Evolutionary conservation across 495 filamentous ascomycete genomes (phyloP).

Genomic region (Penicillium arizonense): DNA sequence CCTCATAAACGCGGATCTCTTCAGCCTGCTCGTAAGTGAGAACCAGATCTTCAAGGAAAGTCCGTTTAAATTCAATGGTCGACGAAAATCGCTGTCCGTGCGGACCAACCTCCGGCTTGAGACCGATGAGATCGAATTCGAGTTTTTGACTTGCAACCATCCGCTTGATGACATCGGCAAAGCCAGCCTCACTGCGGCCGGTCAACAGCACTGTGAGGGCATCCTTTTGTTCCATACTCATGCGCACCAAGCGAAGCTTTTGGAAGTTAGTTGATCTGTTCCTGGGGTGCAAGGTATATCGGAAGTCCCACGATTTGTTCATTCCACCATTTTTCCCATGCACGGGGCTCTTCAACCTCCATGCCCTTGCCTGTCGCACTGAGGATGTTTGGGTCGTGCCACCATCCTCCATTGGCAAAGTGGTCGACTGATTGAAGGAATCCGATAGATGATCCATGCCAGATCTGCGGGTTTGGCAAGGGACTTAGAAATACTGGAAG

Average conservation of each 20-base stretch:
- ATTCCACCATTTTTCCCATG: constrained; percentile 97
- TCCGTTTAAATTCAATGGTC: constrained; percentile 87
- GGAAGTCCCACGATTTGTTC: constrained; percentile 66
- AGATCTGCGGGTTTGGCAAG: constrained; percentile 84
- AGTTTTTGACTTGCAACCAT: constrained; percentile 78
- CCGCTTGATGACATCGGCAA: constrained; percentile 75
- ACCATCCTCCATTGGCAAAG: constrained; percentile 91
- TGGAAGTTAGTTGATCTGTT: constrained; percentile 23
- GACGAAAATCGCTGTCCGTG: constrained; percentile 68
- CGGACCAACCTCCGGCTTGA: constrained; percentile 85
- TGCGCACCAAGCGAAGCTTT: constrained; percentile 70
- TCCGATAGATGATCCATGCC: constrained; percentile 74
- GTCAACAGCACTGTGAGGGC: constrained; percentile 85
- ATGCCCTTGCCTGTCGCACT: constrained; percentile 81
- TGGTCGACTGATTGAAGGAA: constrained; percentile 69
- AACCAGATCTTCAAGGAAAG: constrained; percentile 73
- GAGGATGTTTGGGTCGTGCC: constrained; percentile 88
- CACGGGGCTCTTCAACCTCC: constrained; percentile 76
- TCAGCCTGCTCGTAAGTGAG: constrained; percentile 79
- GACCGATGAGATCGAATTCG: constrained; percentile 81
- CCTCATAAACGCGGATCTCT: constrained; percentile 74
- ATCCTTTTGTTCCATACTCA: constrained; percentile 86
- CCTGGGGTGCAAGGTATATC: neutral
- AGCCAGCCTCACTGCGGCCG: constrained; percentile 75
- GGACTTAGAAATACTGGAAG: constrained; percentile 81